Evolutionary conservation across 1,284 basidiomycete genomes (phyloP), one percentile per base, ranked within the genome.

Genomic region (Trichosporon coremiiforme): DNA sequence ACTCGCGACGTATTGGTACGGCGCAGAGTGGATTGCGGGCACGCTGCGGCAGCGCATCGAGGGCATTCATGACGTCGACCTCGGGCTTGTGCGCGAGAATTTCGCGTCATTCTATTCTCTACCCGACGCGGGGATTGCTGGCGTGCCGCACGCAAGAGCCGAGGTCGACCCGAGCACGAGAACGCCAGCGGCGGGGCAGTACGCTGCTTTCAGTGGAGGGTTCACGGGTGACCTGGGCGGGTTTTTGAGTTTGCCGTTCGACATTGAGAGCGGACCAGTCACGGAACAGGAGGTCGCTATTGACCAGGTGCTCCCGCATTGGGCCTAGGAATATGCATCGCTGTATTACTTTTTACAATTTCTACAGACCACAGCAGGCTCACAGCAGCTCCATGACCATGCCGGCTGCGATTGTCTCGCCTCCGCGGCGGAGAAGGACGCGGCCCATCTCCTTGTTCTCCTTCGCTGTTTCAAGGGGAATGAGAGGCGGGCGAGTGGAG

Each of bases 401-500:
- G 29, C 95, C 95, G 67, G 95, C 95, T 62, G 91, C 94, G 71
- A 99, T 92, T 0, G 96, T 98, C 85, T 98, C 95, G 0, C 97
- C 96, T n/a, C 89, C 89, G 71, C 95, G 86, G 47, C 96, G 86
- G 71, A 99, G 86, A 67, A 99, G 82, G 63, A 99, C 88, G 57
- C 96, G 86, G 0, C 95, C 95, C 96, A 99, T 97, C 74, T 97
- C 94, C 84, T 98, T 98, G 84, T 95, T 98, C n/a, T 86, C 85
- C 3, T 89, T 84, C 73, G 96, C 96, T 1, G 91, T 88, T 80
- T 99, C 96, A 20, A 97, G 80, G 1, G 95, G 92, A 35, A 97
- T 90, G 1, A 89, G 86, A 9, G 89, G 86, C 0, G 84, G 78
- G 8, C 87, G 81, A 3, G 87, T 65, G 15, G 75, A 87, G 1